Base-by-base conservation (phyloP, 768 basidiomycete genomes). In the Arthromyces matolae region DNA sequence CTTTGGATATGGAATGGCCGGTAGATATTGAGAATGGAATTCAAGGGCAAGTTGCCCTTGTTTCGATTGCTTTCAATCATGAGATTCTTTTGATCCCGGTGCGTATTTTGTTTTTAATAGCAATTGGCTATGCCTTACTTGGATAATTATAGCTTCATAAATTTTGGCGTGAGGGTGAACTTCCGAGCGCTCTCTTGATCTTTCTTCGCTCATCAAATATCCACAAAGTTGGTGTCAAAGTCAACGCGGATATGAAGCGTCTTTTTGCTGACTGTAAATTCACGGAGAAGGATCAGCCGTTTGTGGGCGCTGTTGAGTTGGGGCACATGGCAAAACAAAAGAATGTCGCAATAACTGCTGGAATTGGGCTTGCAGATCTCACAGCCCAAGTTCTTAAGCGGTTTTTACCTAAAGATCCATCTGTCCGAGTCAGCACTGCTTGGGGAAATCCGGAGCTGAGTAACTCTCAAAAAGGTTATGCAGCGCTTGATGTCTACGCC, bases 1-100 rank as follows among this genome's bases (percentile, higher is more conserved):
- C 23, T 13, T 24, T 56, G 16, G 51, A 50, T 32, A 56, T 56
- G 51, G 51, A 53, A 13, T 56, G 54, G 54, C 29, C 51, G 18
- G 45, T 56, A 29, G 47, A 50, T 24, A 16, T 22, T 3, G 33
- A 31, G 12, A 49, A 42, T 0, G 52, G 54, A 9, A 33, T 56
- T 25, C 52, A 56, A 9, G 51, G 54, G 1, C 47, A n/a, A 16
- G 45, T 56, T 0, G 51, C 51, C 8, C 16, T 56, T 13, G 33
- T 56, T 27, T 49, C 54, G 8, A 25, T 56, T 8, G 42, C 42
- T 3, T 32, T 25, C 19, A 20, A 35, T 5, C 34, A 35, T 18
- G 16, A 35, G 7, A 35, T 35, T 35, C 13, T 35, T 35, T 18
- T 35, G 16, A 7, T 35, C 10, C 34, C 16, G 20, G 34, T 35